Percentiles rank a stretch among this genome's conserved stretches.
Conservation (phyloP, 257 asterid species). For the Solanum ossicruentum region DNA sequence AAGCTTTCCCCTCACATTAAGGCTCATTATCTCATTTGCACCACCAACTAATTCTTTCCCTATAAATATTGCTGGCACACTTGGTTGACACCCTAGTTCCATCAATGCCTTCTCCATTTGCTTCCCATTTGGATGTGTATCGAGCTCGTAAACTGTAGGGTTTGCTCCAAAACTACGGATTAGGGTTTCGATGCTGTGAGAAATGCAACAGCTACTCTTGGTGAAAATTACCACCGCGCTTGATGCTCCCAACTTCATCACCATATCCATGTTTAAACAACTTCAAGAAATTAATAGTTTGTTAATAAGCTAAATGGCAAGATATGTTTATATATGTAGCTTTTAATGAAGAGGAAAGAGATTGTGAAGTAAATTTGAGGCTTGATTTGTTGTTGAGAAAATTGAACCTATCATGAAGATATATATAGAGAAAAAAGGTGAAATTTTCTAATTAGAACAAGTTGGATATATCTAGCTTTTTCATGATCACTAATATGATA, state of each 20-base stretch:
- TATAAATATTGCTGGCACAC: not conserved
- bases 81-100: not conserved
- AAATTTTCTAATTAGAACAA: not conserved
- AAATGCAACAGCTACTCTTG: not conserved
- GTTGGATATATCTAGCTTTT: not conserved
- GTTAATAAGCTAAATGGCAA: not conserved
- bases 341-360: not conserved
- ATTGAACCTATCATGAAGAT: not conserved
- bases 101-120: not conserved
- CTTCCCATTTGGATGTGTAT: not conserved
- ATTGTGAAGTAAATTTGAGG: not conserved
- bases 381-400: not conserved
- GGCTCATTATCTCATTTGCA: not conserved
- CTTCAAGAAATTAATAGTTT: not conserved
- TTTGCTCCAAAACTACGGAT: not conserved
- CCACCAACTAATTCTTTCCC: not conserved
- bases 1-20: not conserved
- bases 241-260: not conserved
- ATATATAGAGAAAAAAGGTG: not conserved
- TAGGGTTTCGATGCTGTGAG: not conserved
- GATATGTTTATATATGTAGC: not conserved
- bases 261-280: not conserved
- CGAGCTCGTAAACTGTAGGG: not conserved
- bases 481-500: not conserved
- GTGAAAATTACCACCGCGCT: not conserved